phyloP scores from a whole-genome alignment of 1,139 yeast species.

The Pneumocystis oryctolagi region DNA sequence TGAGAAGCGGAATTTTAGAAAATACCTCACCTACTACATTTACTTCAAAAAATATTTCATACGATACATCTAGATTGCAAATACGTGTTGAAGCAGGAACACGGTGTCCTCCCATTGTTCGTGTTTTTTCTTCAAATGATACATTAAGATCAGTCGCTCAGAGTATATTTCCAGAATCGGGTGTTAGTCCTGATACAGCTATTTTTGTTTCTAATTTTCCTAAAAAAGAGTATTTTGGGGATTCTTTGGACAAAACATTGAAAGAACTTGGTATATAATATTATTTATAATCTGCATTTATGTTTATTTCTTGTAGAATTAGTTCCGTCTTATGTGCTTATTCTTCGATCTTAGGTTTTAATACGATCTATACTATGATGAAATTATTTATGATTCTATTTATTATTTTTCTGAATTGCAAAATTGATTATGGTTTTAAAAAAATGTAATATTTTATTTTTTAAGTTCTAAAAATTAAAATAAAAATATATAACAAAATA shows the following conservation, averaged over 20 bases:
- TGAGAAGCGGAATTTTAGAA: conserved; percentile 9
- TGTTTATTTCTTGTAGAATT: neutral
- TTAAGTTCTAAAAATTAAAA: no score
- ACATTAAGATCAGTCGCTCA: conserved; percentile 24
- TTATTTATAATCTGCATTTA: neutral
- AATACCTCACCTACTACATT: conserved; percentile 13
- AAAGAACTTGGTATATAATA: neutral
- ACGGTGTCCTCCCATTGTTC: conserved; percentile 17
- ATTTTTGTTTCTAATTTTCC: conserved; percentile 25
- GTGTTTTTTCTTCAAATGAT: conserved; percentile 21
- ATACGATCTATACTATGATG: neutral
- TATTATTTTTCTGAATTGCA: neutral
- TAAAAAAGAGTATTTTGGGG: conserved; percentile 17
- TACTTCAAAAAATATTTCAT: conserved; percentile 13
- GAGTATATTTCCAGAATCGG: conserved; percentile 18
- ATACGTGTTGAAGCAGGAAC: conserved; percentile 20
- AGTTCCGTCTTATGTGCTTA: neutral
- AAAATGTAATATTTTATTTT: no score
- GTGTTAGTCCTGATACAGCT: conserved; percentile 15
- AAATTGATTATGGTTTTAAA: neutral
- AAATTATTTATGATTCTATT: neutral
- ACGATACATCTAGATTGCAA: conserved; percentile 24
- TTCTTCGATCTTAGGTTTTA: neutral
- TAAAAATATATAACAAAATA: neutral
- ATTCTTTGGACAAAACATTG: conserved; percentile 11